These are phyloP conservation scores for Aspergillus avenaceus DNA, from an alignment of 495 filamentous ascomycete species.

Conservation along the genomic window DNA sequence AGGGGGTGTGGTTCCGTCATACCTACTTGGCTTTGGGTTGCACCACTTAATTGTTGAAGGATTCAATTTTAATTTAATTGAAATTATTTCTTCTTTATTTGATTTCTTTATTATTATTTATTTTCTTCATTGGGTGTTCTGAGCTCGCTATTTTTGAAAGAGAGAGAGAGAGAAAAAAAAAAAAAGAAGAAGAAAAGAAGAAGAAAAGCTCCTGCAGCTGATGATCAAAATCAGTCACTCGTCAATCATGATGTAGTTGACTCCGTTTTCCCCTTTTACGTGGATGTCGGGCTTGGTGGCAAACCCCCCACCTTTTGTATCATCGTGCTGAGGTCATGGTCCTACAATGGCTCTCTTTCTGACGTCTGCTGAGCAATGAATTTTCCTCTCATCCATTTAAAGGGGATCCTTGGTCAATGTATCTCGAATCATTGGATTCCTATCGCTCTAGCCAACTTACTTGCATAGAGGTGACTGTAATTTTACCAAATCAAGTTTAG, in stretches of 20 bases:
- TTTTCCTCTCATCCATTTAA: neutral
- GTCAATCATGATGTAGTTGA: neutral
- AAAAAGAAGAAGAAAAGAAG: no score
- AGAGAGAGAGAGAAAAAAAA: no score
- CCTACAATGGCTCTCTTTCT: neutral
- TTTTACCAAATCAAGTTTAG: no score
- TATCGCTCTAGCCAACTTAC: neutral
- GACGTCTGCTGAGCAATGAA: neutral
- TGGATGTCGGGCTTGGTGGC: neutral
- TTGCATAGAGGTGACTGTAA: no score
- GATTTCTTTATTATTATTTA: neutral
- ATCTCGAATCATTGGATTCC: neutral
- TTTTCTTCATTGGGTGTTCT: no score
- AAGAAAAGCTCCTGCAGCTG: no score
- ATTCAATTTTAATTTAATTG: no score
- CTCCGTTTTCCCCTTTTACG: no score
- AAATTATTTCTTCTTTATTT: neutral
- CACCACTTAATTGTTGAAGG: neutral
- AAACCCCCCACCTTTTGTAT: neutral
- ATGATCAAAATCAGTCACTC: neutral
- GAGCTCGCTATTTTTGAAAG: no score
- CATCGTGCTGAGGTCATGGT: neutral
- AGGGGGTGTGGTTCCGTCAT: neutral
- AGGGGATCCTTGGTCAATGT: neutral
- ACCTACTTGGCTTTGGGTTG: neutral